A percentile compares a stretch with the other conserved stretches of the same genome.
Evolutionary conservation across 805 yeast species (phyloP).

Genomic region (Torulaspora maleeae): DNA sequence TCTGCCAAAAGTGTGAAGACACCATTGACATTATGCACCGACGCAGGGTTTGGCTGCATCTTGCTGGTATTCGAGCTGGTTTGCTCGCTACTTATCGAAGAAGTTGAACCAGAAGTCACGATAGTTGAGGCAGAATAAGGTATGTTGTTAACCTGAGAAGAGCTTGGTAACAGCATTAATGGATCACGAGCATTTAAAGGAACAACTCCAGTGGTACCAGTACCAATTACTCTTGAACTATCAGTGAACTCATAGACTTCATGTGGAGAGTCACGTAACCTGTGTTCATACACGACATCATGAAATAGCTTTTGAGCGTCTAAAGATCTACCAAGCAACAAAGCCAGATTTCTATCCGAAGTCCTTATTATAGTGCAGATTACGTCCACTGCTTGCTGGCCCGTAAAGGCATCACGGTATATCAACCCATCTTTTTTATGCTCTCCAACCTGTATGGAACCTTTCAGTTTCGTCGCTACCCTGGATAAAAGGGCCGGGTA

Average conservation of each 20-base stretch:
- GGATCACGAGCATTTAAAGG: slow-evolving; percentile 30
- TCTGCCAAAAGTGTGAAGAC: slow-evolving; percentile 89
- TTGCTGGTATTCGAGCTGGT: slow-evolving; percentile 18
- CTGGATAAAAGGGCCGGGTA: slow-evolving; percentile 86
- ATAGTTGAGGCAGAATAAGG: slow-evolving; percentile 13
- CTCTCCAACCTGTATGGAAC: slow-evolving; percentile 63
- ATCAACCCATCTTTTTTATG: slow-evolving; percentile 86
- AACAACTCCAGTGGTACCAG: slow-evolving; percentile 24
- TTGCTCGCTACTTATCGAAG: slow-evolving; percentile 25
- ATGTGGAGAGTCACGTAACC: slow-evolving; percentile 78
- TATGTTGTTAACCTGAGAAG: slow-evolving; percentile 11
- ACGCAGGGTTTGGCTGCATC: slow-evolving; percentile 19
- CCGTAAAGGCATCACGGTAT: slow-evolving; percentile 90
- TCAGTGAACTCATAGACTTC: slow-evolving; percentile 83
- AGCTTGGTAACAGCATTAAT: slow-evolving; percentile 23
- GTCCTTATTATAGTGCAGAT: slow-evolving; percentile 82
- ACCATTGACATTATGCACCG: slow-evolving; percentile 59
- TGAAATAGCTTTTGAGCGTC: slow-evolving; percentile 94
- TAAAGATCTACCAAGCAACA: slow-evolving; percentile 81
- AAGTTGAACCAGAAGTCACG: slow-evolving; percentile 18
- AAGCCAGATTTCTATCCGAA: slow-evolving; percentile 84
- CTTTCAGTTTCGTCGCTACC: slow-evolving; percentile 76
- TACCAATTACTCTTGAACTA: slow-evolving; percentile 31
- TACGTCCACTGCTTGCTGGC: slow-evolving; percentile 89
- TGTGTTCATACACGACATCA: slow-evolving; percentile 92